These are phyloP conservation scores for Ceratonia siliqua DNA, from an alignment of 306 rosid species.

Conservation along the genomic window DNA sequence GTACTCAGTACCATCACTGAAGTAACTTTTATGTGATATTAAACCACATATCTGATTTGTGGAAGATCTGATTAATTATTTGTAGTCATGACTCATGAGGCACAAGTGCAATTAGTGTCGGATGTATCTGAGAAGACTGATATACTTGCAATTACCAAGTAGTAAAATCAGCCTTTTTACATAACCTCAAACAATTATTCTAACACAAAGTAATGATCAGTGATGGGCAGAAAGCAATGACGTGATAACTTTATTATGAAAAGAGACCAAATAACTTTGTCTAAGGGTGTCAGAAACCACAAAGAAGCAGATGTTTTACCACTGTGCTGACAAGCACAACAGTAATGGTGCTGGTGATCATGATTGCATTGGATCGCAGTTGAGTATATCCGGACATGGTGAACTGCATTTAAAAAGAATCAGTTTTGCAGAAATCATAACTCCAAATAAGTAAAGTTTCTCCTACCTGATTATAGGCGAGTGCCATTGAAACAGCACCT, in stretches of 20 bases:
- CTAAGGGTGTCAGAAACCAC: constrained; percentile 12
- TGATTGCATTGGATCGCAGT: constrained; percentile 69
- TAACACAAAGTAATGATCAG: neutral
- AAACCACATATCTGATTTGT: constrained; percentile 3
- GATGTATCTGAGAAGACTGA: neutral
- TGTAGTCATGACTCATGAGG: neutral
- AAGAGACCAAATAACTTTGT: constrained; percentile 12
- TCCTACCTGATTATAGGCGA: constrained; percentile 92
- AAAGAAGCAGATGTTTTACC: constrained; percentile 51
- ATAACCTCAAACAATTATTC: constrained; percentile 1
- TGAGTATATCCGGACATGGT: constrained; percentile 89
- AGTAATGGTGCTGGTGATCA: constrained; percentile 96
- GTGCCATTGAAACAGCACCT: constrained; percentile 98
- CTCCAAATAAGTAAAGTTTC: constrained; percentile 6
- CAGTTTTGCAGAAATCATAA: constrained; percentile 16
- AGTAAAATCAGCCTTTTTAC: constrained; percentile 10
- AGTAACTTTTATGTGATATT: neutral
- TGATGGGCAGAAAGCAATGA: constrained; percentile 1
- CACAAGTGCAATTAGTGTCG: neutral
- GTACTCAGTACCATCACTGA: constrained; percentile 26
- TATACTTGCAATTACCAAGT: neutral
- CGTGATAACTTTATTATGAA: neutral
- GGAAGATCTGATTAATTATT: neutral
- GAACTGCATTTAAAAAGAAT: constrained; percentile 59
- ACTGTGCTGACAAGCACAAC: constrained; percentile 96